phyloP scores from a whole-genome alignment of 768 basidiomycete species.

The Guyanaporus albipodus region DNA sequence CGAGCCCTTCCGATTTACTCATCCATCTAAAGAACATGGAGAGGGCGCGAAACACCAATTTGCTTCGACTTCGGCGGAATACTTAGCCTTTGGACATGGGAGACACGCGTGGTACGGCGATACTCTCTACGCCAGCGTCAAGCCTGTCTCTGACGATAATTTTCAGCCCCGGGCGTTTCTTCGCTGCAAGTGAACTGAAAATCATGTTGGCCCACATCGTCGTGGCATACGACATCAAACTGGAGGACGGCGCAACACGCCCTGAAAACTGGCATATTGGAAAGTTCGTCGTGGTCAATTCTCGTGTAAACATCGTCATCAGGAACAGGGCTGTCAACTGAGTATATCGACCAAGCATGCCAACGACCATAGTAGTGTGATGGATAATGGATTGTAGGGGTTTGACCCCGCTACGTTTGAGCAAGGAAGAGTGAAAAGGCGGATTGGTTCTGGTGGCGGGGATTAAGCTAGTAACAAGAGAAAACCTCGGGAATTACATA shows the following conservation, averaged over 20 bases:
- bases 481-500: too few species aligned
- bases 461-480: too few species aligned
- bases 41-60: not conserved
- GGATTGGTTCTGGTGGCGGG: too few species aligned
- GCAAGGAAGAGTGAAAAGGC: too few species aligned
- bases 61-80: not conserved
- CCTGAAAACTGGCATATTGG: not conserved
- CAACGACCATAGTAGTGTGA: too few species aligned
- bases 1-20: not conserved
- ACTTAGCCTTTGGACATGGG: not conserved
- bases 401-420: too few species aligned
- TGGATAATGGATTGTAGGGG: too few species aligned
- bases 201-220: not conserved
- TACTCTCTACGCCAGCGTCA: not conserved
- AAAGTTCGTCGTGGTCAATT: not conserved
- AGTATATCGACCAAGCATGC: too few species aligned
- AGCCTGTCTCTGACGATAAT: not conserved
- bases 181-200: not conserved
- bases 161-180: not conserved
- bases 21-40: not conserved
- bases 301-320: not conserved
- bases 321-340: not conserved
- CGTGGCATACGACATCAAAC: not conserved
- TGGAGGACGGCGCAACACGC: not conserved
- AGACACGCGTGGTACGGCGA: not conserved